phyloP scores from a whole-genome alignment of 257 asterid species.

The Solanum clarkiae region DNA sequence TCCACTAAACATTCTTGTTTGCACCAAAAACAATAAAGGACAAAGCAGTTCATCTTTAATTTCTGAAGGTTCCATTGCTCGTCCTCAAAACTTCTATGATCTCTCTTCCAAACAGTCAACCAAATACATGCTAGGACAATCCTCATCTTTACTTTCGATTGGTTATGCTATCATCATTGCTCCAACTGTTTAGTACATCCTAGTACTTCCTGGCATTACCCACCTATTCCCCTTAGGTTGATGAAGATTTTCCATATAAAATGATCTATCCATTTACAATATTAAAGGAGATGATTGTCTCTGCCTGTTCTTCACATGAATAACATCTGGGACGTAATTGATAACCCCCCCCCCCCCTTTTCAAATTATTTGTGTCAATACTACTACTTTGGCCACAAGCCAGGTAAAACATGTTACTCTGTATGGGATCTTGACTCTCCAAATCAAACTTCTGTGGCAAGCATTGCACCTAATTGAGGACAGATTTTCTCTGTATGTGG shows the following conservation, averaged over 20 bases:
- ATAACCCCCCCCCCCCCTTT: not conserved
- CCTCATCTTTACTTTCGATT: not conserved
- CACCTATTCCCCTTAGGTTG: not conserved
- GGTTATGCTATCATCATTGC: not conserved
- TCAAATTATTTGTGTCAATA: not conserved
- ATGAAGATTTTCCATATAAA: not conserved
- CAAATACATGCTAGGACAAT: not conserved
- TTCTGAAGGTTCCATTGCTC: not conserved
- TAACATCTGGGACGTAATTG: not conserved
- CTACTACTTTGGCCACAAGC: not conserved
- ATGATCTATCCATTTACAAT: not conserved
- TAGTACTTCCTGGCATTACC: not conserved
- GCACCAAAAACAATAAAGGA: not conserved
- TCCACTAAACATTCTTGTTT: not conserved
- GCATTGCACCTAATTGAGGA: not conserved
- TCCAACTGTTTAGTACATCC: not conserved
- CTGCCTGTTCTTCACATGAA: not conserved
- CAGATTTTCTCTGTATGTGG: not conserved
- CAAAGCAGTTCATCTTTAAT: not conserved
- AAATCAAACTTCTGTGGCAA: not conserved
- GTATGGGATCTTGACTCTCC: not conserved
- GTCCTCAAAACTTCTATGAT: not conserved
- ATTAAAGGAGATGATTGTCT: not conserved
- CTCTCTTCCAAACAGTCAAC: not conserved
- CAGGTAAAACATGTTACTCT: not conserved